phyloP scores from a whole-genome alignment of 441 rosid species.

The Macaranga tanarius region DNA sequence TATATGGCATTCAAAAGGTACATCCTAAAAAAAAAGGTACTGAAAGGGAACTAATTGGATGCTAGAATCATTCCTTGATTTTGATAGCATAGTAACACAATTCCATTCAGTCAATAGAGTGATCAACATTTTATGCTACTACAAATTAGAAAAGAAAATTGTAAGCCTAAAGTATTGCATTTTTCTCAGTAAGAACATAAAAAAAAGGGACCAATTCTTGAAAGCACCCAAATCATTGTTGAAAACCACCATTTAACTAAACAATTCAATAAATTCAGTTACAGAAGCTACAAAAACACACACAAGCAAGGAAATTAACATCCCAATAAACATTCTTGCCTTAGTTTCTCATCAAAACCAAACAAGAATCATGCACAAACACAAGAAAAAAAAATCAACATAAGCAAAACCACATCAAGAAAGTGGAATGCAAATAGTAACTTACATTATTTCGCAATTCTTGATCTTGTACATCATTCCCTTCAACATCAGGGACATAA shows the following conservation, averaged over 20 bases:
- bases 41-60: not conserved
- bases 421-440: not conserved
- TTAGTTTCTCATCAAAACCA: slow-evolving; percentile 16
- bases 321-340: not conserved
- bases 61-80: not conserved
- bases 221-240: not conserved
- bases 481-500: slow-evolving; percentile 73
- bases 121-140: not conserved
- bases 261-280: too few relatives aligned
- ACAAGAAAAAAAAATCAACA: not conserved
- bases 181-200: not conserved
- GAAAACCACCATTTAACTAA: not conserved
- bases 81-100: not conserved
- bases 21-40: not conserved
- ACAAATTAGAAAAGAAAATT: not conserved
- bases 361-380: not conserved
- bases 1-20: not conserved
- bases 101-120: not conserved
- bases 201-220: not conserved
- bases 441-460: slow-evolving; percentile 39
- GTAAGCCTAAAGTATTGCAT: not conserved
- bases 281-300: not conserved
- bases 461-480: slow-evolving; percentile 21
- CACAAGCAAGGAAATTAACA: not conserved
- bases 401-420: not conserved